Evolutionary conservation across 2,329 filamentous ascomycete genomes (phyloP), one percentile per base, ranked within the genome.

Genomic region (Aspergillus ochraceoroseus): DNA sequence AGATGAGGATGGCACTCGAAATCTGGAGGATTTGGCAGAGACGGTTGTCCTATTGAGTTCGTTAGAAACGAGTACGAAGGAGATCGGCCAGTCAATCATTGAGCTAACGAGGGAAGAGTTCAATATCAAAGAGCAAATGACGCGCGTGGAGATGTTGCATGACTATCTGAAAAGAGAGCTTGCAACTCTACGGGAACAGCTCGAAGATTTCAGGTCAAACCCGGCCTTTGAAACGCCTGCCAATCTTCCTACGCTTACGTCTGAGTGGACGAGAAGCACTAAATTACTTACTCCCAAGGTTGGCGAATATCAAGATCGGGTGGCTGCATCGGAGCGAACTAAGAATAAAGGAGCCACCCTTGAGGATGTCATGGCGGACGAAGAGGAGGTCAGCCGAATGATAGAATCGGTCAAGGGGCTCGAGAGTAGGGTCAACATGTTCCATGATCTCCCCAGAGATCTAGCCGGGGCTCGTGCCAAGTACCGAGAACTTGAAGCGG

Each of bases 381-480:
- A 87, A 57, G 67, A 74, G 13, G 70, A 71, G 2, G 77, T 85
- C 18, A 59, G 77, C 14, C 66, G 65, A 2, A 62, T 90, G 27
- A 68, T 82, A 23, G 66, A 73, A 3, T 75, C 82, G 42, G 71
- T 92, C 5, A 72, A 72, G 31, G 72, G 71, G 7, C 87, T 88
- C 47, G 76, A 82, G 38, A 79, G 78, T 1, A 76, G 82, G 46
- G 70, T 90, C 12, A 71, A 71, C 25, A 73, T 72, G 14, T 94
- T 87, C 51, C 76, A 81, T 38, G 80, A 83, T 5, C 63, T 95
- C 44, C 85, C 88, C 1, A 80, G 80, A 4, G 81, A 94, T 55
- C 65, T 76, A 6, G 75, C 81, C 32, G 73, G 77, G 32, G 87
- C 87, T 23, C 75, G 82, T 51, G 66, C 71, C n/a, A 80, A 86